Evolutionary conservation across 2,329 filamentous ascomycete genomes (phyloP).

Genomic region (Cryphonectria japonica): DNA sequence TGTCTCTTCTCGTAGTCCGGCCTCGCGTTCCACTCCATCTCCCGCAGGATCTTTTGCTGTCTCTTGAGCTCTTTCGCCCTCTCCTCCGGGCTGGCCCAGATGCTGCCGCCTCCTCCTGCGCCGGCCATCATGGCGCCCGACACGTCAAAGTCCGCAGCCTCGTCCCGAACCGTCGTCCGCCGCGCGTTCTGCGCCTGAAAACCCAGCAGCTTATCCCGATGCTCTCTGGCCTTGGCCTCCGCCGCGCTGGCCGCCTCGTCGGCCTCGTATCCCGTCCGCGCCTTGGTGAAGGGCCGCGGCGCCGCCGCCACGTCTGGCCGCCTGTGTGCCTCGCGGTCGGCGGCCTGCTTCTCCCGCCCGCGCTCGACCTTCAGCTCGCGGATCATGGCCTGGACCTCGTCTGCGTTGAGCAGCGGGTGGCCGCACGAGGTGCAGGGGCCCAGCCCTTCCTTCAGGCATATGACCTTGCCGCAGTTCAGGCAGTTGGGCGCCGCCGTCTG

Average conservation of each 20-base stretch:
- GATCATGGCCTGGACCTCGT: slow-evolving; percentile 85
- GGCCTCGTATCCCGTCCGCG: slow-evolving; percentile 42
- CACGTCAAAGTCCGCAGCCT: slow-evolving; percentile 70
- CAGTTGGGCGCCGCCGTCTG: slow-evolving; percentile 94
- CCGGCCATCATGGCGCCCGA: slow-evolving; percentile 49
- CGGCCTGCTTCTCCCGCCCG: slow-evolving; percentile 82
- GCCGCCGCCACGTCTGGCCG: slow-evolving; percentile 66
- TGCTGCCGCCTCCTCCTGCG: slow-evolving; percentile 59
- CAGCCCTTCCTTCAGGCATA: slow-evolving; percentile 91
- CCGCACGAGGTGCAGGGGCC: slow-evolving; percentile 94
- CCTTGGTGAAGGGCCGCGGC: slow-evolving; percentile 62
- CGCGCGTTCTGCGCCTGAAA: slow-evolving; percentile 87
- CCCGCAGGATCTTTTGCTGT: slow-evolving; percentile 80
- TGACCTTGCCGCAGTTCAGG: slow-evolving; percentile 87
- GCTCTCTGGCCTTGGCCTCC: slow-evolving; percentile 71
- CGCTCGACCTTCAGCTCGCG: slow-evolving; percentile 81
- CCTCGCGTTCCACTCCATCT: slow-evolving; percentile 83
- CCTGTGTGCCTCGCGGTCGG: slow-evolving; percentile 72
- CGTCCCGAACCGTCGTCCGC: slow-evolving; percentile 83
- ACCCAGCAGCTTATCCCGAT: slow-evolving; percentile 77
- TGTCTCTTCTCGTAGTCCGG: slow-evolving; percentile 89
- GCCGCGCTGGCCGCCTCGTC: slow-evolving; percentile 55
- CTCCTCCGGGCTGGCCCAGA: slow-evolving; percentile 86
- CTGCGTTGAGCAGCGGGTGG: slow-evolving; percentile 68
- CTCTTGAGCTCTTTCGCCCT: slow-evolving; percentile 80